Conservation (phyloP, 2,329 filamentous ascomycete species). For the Fusarium sp. region DNA sequence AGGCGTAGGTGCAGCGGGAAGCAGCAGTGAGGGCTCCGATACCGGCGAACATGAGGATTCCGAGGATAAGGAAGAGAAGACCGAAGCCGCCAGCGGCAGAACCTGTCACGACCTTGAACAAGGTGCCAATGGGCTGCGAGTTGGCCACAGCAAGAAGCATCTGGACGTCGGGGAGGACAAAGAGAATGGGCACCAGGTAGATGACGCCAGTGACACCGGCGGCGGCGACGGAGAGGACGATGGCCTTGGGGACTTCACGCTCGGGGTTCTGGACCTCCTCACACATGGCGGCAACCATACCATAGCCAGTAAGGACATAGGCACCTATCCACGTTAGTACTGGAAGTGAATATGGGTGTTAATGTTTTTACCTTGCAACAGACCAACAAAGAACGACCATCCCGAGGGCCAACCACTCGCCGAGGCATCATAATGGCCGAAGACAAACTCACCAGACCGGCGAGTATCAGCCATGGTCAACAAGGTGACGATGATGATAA, state of each 20-base stretch:
- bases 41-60: conserved; percentile 82
- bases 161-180: conserved; percentile 77
- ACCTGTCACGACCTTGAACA: conserved; percentile 82
- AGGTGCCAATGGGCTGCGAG: conserved; percentile 79
- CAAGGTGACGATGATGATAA: conserved; percentile 77
- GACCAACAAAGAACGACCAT: conserved; percentile 67
- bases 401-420: conserved; percentile 77
- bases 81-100: conserved; percentile 80
- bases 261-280: conserved; percentile 72
- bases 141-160: conserved; percentile 74
- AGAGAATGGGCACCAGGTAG: conserved; percentile 80
- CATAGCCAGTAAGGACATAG: conserved; percentile 60
- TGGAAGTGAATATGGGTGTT: not conserved
- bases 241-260: conserved; percentile 73
- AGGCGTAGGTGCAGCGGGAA: conserved; percentile 80
- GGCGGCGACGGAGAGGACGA: conserved; percentile 74
- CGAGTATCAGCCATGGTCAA: conserved; percentile 74
- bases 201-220: conserved; percentile 71
- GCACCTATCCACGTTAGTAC: conserved; percentile 47
- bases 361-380: conserved; percentile 62
- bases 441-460: conserved; percentile 74
- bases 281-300: conserved; percentile 66
- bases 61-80: conserved; percentile 79
- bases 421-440: conserved; percentile 75
- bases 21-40: conserved; percentile 80